Percentiles rank a stretch among this genome's conserved stretches.
These are phyloP conservation scores for Metschnikowia cerradonensis DNA, from an alignment of 805 yeast species.

Conservation along the genomic window DNA sequence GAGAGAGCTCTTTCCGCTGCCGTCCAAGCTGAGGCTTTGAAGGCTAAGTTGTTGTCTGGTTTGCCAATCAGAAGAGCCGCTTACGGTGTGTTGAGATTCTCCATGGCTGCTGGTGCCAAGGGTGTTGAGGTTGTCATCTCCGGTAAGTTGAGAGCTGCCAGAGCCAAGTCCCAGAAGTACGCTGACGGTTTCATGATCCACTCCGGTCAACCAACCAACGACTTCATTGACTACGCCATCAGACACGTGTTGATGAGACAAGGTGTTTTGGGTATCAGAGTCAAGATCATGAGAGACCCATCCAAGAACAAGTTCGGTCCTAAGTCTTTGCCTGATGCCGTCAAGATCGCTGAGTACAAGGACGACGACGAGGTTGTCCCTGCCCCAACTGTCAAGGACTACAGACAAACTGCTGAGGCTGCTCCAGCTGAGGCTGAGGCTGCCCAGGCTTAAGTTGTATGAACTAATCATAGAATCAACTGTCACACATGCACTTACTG, in stretches of 20 bases:
- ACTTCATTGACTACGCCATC: conserved; percentile 97
- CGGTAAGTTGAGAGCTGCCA: conserved; percentile 99
- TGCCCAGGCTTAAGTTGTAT: conserved; percentile 12
- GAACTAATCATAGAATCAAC: not conserved
- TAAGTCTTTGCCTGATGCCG: conserved; percentile 92
- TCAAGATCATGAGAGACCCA: conserved; percentile 99
- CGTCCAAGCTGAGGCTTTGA: conserved; percentile 98
- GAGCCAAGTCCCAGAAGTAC: conserved; percentile 99
- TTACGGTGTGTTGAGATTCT: conserved; percentile 99
- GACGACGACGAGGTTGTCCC: conserved; percentile 75
- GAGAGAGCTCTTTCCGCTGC: conserved; percentile 99
- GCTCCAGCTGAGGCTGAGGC: conserved; percentile 16
- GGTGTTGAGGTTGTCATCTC: conserved; percentile 99
- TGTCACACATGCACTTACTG: not conserved
- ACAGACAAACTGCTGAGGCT: conserved; percentile 44
- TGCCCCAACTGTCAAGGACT: conserved; percentile 79
- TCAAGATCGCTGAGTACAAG: conserved; percentile 89
- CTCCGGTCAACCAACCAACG: conserved; percentile 99
- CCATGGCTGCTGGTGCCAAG: conserved; percentile 99
- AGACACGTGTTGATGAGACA: conserved; percentile 99
- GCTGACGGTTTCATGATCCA: conserved; percentile 99
- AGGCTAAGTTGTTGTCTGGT: conserved; percentile 97
- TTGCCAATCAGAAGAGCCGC: conserved; percentile 99
- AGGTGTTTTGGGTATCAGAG: conserved; percentile 99
- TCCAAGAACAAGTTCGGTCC: conserved; percentile 72